Conservation (phyloP, 164 flowering plant genomes). For the Chimonanthus praecox region DNA sequence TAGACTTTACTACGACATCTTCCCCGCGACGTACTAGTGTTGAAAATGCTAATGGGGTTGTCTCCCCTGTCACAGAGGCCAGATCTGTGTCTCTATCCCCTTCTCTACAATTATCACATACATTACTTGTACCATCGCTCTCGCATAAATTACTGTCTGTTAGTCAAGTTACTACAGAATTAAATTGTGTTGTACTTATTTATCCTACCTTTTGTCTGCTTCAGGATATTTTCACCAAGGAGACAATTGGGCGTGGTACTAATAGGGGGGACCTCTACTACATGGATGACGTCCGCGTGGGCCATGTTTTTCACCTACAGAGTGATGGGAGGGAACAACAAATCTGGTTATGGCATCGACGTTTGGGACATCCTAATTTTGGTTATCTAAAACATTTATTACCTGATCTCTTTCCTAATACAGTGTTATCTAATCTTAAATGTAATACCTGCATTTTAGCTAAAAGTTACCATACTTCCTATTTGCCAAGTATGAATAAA, state of each 20-base stretch:
- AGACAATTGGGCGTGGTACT: constrained; percentile 4
- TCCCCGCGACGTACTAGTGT: neutral
- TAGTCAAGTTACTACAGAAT: neutral
- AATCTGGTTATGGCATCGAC: constrained; percentile 20
- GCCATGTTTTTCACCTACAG: neutral
- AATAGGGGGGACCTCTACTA: neutral
- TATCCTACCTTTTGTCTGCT: neutral
- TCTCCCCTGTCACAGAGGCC: neutral
- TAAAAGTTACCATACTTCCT: constrained; percentile 12
- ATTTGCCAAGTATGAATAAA: constrained; percentile 5
- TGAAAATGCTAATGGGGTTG: neutral
- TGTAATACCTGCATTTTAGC: constrained; percentile 14
- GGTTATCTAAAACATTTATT: constrained; percentile 7
- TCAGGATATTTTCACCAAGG: too few species aligned
- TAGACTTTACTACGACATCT: neutral
- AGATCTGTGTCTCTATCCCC: neutral
- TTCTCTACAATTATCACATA: neutral
- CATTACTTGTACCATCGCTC: neutral
- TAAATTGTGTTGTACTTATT: neutral
- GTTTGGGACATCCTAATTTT: constrained; percentile 16
- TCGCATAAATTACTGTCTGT: neutral
- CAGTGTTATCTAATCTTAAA: neutral
- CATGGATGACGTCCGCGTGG: constrained; percentile 5
- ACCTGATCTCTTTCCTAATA: neutral
- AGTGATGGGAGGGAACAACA: neutral